Conservation (phyloP, 805 yeast species). For the Diddensiella transvaalensis region DNA sequence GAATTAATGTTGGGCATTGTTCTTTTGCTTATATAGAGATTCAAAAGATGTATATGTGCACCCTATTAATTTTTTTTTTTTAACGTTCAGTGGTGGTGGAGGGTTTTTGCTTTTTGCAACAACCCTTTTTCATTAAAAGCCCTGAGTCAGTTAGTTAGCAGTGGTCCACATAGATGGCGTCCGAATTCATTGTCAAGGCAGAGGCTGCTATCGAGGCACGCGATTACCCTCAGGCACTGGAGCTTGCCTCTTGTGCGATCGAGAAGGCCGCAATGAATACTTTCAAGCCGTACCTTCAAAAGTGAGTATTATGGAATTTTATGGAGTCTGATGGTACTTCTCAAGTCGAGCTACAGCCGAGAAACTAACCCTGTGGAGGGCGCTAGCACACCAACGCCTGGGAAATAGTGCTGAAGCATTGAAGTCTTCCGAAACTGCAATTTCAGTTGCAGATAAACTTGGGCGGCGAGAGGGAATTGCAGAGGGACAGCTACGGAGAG, state of each 20-base stretch:
- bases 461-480: conserved; percentile 21
- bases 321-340: too few species aligned
- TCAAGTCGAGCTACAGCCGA: too few species aligned
- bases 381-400: conserved; percentile 23
- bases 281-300: conserved; percentile 8
- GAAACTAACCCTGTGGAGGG: too few species aligned
- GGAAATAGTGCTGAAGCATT: conserved; percentile 20
- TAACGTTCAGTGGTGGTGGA: too few species aligned
- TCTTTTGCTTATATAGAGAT: neutral
- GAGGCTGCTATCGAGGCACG: conserved; percentile 2
- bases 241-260: neutral
- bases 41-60: neutral
- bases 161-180: neutral
- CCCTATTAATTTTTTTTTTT: too few species aligned
- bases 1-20: conserved; percentile 36
- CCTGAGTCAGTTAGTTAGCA: too few species aligned
- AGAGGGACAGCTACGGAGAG: conserved; percentile 34
- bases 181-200: conserved; percentile 7
- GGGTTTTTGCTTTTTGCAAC: too few species aligned
- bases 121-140: too few species aligned
- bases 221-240: conserved; percentile 4
- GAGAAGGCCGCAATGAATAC: neutral
- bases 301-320: conserved; percentile 6
- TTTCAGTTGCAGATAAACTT: conserved; percentile 17
- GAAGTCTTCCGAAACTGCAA: conserved; percentile 20